phyloP scores from a whole-genome alignment of 805 yeast species.

The Metschnikowia shivogae region DNA sequence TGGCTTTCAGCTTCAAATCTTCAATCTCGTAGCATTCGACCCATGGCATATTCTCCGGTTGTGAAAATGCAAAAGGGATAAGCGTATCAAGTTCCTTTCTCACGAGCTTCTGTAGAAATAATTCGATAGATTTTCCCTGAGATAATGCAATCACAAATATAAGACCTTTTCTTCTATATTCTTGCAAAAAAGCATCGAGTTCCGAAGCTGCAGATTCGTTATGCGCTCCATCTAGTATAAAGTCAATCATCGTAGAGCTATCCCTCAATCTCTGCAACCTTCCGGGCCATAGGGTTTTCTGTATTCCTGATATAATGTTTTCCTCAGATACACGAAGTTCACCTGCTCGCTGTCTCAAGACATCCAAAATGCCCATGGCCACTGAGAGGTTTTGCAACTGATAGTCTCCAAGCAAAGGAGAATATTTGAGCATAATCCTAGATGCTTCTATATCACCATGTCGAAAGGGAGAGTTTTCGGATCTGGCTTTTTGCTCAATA shows the following conservation, averaged over 20 bases:
- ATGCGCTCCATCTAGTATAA: conserved; percentile 89
- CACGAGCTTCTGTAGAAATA: conserved; percentile 50
- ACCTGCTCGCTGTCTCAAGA: conserved; percentile 18
- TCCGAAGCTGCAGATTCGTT: conserved; percentile 82
- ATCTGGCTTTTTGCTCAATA: conserved; percentile 36
- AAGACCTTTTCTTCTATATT: conserved; percentile 27
- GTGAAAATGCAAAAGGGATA: conserved; percentile 57
- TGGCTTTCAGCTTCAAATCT: conserved; percentile 27
- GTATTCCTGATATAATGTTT: conserved; percentile 49
- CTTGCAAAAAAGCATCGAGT: conserved; percentile 49
- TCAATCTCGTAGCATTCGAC: conserved; percentile 45
- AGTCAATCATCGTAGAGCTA: conserved; percentile 20
- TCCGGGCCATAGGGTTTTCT: conserved; percentile 76
- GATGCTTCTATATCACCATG: conserved; percentile 18
- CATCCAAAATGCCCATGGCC: conserved; percentile 55
- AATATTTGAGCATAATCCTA: conserved; percentile 29
- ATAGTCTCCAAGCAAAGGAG: conserved; percentile 69
- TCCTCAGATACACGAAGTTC: conserved; percentile 27
- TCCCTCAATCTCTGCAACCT: conserved; percentile 53
- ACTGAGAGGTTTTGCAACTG: conserved; percentile 68
- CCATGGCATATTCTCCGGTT: conserved; percentile 95
- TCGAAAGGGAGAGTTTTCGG: conserved; percentile 25
- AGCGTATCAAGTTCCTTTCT: conserved; percentile 48
- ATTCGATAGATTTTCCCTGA: conserved; percentile 57
- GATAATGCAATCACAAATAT: conserved; percentile 74